Percentiles rank a stretch among this genome's conserved stretches.
phyloP scores from a whole-genome alignment of 345 rosid genomes.

The Pugionium cornutum region DNA sequence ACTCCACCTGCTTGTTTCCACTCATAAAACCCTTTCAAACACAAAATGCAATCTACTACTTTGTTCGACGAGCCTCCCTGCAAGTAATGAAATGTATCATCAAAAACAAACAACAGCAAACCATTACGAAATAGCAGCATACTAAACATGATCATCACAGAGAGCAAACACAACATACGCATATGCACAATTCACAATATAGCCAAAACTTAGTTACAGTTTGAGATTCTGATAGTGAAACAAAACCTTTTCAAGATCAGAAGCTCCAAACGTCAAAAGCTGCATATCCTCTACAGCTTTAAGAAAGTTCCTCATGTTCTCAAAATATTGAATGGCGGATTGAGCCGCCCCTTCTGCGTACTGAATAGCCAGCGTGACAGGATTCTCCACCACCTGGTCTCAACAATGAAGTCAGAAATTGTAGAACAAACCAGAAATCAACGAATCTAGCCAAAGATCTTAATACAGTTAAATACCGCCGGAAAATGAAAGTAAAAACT shows the following conservation, averaged over 20 bases:
- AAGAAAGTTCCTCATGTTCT: conserved; percentile 96
- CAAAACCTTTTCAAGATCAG: conserved; percentile 86
- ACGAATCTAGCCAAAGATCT: not conserved
- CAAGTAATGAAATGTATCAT: not conserved
- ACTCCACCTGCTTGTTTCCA: conserved; percentile 95
- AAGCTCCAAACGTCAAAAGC: conserved; percentile 93
- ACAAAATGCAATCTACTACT: conserved; percentile 96
- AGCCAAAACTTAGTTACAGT: not conserved
- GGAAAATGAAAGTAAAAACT: not conserved
- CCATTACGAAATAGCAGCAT: not conserved
- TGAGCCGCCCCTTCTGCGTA: conserved; percentile 94
- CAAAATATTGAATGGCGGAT: conserved; percentile 95
- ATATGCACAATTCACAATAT: not conserved
- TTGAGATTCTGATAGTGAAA: not conserved
- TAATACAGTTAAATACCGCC: not conserved
- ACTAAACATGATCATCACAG: not conserved
- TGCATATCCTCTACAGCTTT: conserved; percentile 90
- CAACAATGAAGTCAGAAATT: not conserved
- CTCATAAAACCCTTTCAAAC: conserved; percentile 88
- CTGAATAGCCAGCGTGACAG: conserved; percentile 57
- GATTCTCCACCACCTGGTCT: conserved; percentile 74
- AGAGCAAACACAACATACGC: not conserved
- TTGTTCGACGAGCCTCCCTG: conserved; percentile 95
- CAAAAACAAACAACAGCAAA: not conserved
- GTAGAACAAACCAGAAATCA: not conserved